Evolutionary conservation across 768 basidiomycete species (phyloP).

Genomic region (Cytidiella melzeri): DNA sequence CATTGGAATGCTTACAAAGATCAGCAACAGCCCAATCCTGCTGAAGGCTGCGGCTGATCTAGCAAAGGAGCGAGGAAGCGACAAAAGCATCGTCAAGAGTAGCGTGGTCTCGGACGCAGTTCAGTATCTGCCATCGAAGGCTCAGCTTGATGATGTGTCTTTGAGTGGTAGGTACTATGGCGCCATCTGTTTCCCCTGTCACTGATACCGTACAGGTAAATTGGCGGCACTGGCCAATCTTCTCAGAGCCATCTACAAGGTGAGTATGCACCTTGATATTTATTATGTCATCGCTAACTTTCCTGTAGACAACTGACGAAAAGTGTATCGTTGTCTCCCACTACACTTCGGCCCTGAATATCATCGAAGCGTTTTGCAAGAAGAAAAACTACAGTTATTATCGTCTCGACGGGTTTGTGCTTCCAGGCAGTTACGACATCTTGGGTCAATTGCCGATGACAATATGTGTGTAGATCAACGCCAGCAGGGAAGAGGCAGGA

Average conservation of each 20-base stretch:
- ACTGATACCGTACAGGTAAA: slow-evolving; percentile 50
- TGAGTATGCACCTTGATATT: slow-evolving; percentile 19
- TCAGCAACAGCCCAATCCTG: slow-evolving; percentile 89
- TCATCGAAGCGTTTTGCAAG: slow-evolving; percentile 83
- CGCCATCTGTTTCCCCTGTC: background rate
- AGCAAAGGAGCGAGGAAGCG: slow-evolving; percentile 35
- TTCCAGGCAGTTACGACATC: slow-evolving; percentile 1
- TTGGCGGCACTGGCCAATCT: slow-evolving; percentile 60
- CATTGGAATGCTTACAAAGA: slow-evolving; percentile 78
- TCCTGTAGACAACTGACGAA: slow-evolving; percentile 66
- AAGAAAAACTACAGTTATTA: slow-evolving; percentile 69
- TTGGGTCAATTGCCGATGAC: background rate
- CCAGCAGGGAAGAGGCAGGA: slow-evolving; percentile 74
- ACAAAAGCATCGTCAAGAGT: slow-evolving; percentile 36
- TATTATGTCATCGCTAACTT: background rate
- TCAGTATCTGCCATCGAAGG: slow-evolving; percentile 51
- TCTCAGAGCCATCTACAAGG: slow-evolving; percentile 54
- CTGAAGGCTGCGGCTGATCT: slow-evolving; percentile 74
- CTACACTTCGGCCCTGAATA: slow-evolving; percentile 89
- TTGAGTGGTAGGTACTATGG: slow-evolving; percentile 59
- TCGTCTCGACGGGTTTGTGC: slow-evolving; percentile 77
- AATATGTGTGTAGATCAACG: slow-evolving; percentile 49
- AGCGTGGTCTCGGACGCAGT: slow-evolving; percentile 55
- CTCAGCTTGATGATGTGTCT: slow-evolving; percentile 62
- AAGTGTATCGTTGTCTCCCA: slow-evolving; percentile 97